A percentile compares a stretch with the other conserved stretches of the same genome.
Evolutionary conservation across 2,329 filamentous ascomycete species (phyloP).

Genomic region (Albifimbria verrucaria): DNA sequence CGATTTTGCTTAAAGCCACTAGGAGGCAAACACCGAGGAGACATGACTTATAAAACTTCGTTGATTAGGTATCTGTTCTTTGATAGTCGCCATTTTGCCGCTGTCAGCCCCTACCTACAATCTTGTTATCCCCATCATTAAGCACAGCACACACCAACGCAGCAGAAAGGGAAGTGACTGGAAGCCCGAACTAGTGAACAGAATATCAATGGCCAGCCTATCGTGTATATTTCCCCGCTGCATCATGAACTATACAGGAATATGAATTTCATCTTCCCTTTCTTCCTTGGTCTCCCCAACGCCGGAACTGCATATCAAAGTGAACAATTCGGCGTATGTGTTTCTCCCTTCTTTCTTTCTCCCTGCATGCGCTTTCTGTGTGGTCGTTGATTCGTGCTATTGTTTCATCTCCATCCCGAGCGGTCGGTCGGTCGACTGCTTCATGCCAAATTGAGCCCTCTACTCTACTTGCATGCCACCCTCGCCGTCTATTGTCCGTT

Average conservation of each 20-base stretch:
- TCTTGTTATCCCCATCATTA: too few species aligned
- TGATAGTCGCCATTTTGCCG: too few species aligned
- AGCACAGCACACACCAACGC: neutral
- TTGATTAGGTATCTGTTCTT: too few species aligned
- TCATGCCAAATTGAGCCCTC: conserved; percentile 28
- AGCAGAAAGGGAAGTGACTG: neutral
- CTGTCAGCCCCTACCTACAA: too few species aligned
- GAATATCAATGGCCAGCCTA: neutral
- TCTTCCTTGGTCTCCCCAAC: conserved; percentile 24
- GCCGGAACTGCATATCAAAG: conserved; percentile 16
- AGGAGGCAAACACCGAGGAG: too few species aligned
- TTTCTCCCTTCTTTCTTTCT: conserved; percentile 12
- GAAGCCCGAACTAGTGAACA: neutral
- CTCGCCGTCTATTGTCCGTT: conserved; percentile 27
- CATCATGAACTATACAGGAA: conserved; percentile 17
- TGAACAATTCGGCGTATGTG: conserved; percentile 13
- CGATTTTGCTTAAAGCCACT: too few species aligned
- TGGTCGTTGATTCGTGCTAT: conserved; percentile 8
- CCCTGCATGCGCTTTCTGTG: conserved; percentile 5
- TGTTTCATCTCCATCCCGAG: conserved; percentile 11
- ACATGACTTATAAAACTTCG: too few species aligned
- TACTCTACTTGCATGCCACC: neutral
- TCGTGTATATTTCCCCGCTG: conserved; percentile 23
- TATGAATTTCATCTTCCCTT: conserved; percentile 8
- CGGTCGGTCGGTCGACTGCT: neutral